phyloP scores from a whole-genome alignment of 257 asterid species.

The Salvia hispanica region DNA sequence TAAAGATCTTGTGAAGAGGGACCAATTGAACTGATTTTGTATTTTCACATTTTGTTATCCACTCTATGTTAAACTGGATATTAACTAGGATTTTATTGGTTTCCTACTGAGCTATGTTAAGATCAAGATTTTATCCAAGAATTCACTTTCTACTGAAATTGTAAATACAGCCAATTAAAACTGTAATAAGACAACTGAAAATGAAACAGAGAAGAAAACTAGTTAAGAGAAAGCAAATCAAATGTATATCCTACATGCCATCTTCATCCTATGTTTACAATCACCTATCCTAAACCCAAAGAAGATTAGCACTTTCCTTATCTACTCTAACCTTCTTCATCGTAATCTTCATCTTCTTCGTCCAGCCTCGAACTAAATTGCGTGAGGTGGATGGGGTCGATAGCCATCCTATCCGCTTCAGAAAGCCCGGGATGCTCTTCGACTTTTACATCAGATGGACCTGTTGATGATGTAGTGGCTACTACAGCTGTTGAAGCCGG shows the following conservation, averaged over 20 bases:
- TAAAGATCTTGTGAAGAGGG: no score
- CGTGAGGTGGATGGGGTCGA: constrained; percentile 62
- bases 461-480: constrained; percentile 23
- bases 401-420: constrained; percentile 68
- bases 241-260: constrained; percentile 6
- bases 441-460: constrained; percentile 40
- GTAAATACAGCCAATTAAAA: constrained; percentile 12
- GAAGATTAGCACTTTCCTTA: constrained; percentile 25
- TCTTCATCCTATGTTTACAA: constrained; percentile 23
- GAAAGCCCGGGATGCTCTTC: constrained; percentile 56
- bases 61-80: background rate
- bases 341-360: constrained; percentile 74
- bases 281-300: constrained; percentile 25
- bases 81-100: background rate
- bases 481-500: constrained; percentile 10
- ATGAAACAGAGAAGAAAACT: constrained; percentile 18
- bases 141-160: no score
- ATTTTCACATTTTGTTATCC: no score
- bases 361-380: constrained; percentile 51
- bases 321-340: constrained; percentile 56
- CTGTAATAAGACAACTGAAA: background rate
- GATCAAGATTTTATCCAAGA: background rate
- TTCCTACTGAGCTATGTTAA: background rate
- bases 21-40: no score
- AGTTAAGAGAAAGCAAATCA: constrained; percentile 1